Evolutionary conservation across 2,329 filamentous ascomycete species (phyloP).

Genomic region (Microascus cirrosus): DNA sequence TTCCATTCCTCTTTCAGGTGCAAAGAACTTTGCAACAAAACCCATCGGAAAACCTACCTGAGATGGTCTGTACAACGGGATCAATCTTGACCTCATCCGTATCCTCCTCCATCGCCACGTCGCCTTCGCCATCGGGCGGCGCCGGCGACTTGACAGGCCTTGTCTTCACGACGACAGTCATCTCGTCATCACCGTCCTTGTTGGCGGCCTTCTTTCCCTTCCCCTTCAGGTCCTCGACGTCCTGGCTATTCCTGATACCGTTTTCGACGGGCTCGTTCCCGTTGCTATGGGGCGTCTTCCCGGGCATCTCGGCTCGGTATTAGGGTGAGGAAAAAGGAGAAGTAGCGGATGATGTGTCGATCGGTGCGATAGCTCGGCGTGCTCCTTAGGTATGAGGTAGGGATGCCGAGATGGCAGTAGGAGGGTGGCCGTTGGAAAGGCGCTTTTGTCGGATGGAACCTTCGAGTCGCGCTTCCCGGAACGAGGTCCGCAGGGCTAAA

Average conservation of each 20-base stretch:
- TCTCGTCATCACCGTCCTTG: slow-evolving; percentile 62
- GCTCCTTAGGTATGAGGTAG: not conserved
- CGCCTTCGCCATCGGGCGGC: slow-evolving; percentile 52
- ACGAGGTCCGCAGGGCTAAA: not conserved
- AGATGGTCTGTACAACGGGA: slow-evolving; percentile 26
- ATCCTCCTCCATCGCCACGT: slow-evolving; percentile 54
- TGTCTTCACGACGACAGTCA: slow-evolving; percentile 59
- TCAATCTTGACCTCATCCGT: slow-evolving; percentile 44
- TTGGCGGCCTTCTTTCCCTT: slow-evolving; percentile 51
- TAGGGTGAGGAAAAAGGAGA: not conserved
- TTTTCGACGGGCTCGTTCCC: slow-evolving; percentile 61
- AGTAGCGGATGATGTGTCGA: not conserved
- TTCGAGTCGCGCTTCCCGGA: not conserved
- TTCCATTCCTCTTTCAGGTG: not conserved
- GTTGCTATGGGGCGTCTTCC: slow-evolving; percentile 63
- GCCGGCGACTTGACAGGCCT: slow-evolving; percentile 52
- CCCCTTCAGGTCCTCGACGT: slow-evolving; percentile 55
- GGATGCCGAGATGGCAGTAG: not conserved
- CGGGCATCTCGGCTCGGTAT: slow-evolving; percentile 41
- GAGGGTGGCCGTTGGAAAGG: not conserved
- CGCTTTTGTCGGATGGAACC: not conserved
- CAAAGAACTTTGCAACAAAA: not conserved
- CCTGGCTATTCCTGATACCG: slow-evolving; percentile 40
- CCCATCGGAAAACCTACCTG: slow-evolving; percentile 30
- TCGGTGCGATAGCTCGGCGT: not conserved